Base-by-base conservation (phyloP, 108 stramenopile species). In the Cyclotella choctawhatcheeana region DNA sequence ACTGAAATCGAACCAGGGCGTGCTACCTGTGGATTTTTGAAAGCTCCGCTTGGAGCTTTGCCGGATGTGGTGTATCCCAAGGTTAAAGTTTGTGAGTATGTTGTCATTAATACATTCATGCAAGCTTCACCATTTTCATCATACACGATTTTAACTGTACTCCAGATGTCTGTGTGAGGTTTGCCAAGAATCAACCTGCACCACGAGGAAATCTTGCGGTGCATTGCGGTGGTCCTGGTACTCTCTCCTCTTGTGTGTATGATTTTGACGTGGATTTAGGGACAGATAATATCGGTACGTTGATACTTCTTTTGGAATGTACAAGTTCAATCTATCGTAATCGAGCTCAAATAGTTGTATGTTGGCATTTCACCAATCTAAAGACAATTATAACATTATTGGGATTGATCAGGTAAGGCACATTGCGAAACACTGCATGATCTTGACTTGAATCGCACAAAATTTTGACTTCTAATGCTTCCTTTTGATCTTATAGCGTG, bases 61-160 rank as follows among this genome's bases (percentile, higher is more conserved):
- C 51, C 52, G 18, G 66, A 67, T 35, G 66, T 67, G 1, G 44
- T 21, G 22, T 67, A 53, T 35, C 66, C 66, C 21, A 37, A 22
- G 20, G 66, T 67, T 18, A 33, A 67, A n/a, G 33, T 54, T 22
- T 67, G 66, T 67, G 35, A 52, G 66, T 67, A n/a, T n/a, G n/a
- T n/a, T n/a, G n/a, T n/a, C n/a, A n/a, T n/a, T n/a, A n/a, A n/a
- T n/a, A n/a, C n/a, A n/a, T n/a, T n/a, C n/a, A n/a, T n/a, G n/a
- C n/a, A n/a, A n/a, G n/a, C n/a, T n/a, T n/a, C n/a, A n/a, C n/a
- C n/a, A n/a, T n/a, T n/a, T n/a, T n/a, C n/a, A n/a, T n/a, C n/a
- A n/a, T n/a, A n/a, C n/a, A n/a, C n/a, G n/a, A n/a, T n/a, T n/a
- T n/a, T n/a, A n/a, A n/a, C n/a, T n/a, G n/a, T n/a, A n/a, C n/a